Evolutionary conservation across 441 rosid genomes (phyloP).

Genomic region (Macaranga tanarius): DNA sequence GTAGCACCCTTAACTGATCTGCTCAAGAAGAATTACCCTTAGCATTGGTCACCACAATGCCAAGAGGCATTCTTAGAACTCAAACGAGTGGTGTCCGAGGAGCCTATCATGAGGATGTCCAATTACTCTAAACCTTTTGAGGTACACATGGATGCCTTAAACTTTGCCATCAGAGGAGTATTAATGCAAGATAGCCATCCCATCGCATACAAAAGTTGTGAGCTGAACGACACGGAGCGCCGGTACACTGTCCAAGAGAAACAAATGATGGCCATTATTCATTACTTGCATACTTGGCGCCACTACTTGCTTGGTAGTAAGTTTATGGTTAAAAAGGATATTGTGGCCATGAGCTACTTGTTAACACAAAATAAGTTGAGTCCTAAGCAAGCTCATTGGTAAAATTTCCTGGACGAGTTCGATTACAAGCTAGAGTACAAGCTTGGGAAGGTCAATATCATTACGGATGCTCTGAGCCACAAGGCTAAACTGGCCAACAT

Average conservation of each 20-base stretch:
- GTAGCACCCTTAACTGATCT: not conserved
- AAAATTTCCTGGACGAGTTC: not conserved
- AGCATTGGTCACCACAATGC: not conserved
- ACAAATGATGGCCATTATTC: not conserved
- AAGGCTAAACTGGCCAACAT: not conserved
- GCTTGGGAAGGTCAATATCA: not conserved
- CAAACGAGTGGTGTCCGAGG: not conserved
- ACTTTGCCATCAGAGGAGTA: not conserved
- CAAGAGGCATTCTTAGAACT: not conserved
- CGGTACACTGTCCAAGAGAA: not conserved
- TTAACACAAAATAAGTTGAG: not conserved
- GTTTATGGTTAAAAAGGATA: not conserved
- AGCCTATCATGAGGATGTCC: not conserved
- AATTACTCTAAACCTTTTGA: not conserved
- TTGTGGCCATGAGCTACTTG: not conserved
- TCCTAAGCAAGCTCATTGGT: not conserved
- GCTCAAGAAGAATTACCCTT: not conserved
- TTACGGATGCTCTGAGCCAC: not conserved
- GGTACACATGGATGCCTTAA: not conserved
- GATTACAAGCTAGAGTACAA: not conserved
- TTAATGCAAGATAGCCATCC: not conserved
- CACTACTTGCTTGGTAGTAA: not conserved
- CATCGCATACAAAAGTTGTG: not conserved
- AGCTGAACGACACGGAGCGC: not conserved
- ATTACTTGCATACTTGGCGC: not conserved